These are phyloP conservation scores for Rhizoclosmatium sp. DNA, from an alignment of 192 early-diverging fungal genomes.

Conservation along the genomic window DNA sequence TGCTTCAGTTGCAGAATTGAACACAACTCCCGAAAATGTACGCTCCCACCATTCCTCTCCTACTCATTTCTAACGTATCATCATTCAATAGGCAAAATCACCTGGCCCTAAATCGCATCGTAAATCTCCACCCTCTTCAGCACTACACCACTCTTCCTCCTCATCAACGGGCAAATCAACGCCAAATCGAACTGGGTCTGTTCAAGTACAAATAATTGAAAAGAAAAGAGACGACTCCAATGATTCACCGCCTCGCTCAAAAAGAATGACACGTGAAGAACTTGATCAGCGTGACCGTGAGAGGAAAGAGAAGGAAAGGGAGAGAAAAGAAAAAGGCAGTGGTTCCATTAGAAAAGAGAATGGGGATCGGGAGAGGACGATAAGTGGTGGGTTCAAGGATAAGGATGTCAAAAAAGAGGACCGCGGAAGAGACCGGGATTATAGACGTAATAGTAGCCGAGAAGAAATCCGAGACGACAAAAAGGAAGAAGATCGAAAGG, in stretches of 20 bases:
- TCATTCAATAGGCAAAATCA: neutral
- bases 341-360: neutral
- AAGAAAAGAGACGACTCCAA: neutral
- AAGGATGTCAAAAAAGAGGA: neutral
- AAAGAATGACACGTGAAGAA: neutral
- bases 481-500: neutral
- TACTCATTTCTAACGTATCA: too few species aligned
- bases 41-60: too few species aligned
- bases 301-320: neutral
- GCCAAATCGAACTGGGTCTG: neutral
- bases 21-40: neutral
- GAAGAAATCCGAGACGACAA: neutral
- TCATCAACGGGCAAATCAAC: neutral
- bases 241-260: neutral
- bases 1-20: neutral
- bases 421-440: neutral
- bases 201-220: constrained; percentile 17
- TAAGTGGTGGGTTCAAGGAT: too few species aligned
- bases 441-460: neutral
- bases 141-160: neutral
- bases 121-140: neutral
- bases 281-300: neutral
- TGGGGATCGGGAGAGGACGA: neutral
- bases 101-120: neutral
- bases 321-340: neutral